A percentile compares a stretch with the other conserved stretches of the same genome.
phyloP scores from a whole-genome alignment of 2,329 filamentous ascomycete genomes.

The Trichoderma aggressivum region DNA sequence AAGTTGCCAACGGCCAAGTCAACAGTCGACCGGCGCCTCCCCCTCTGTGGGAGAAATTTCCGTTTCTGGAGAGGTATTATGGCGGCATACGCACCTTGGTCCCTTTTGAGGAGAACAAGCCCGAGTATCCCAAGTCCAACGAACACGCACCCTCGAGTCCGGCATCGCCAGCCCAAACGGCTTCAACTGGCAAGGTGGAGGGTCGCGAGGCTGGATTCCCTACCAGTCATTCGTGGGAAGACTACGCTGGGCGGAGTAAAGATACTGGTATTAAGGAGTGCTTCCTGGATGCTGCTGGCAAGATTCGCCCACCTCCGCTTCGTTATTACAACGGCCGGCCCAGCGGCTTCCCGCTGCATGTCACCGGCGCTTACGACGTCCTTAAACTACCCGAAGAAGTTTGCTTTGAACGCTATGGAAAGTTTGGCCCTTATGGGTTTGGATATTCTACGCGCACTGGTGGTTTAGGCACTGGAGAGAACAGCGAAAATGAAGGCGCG shows the following conservation, averaged over 20 bases:
- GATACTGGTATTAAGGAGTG: conserved; percentile 63
- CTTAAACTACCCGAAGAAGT: conserved; percentile 77
- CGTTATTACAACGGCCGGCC: conserved; percentile 76
- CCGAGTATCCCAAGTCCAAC: conserved; percentile 75
- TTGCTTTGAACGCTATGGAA: conserved; percentile 89
- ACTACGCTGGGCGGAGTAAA: conserved; percentile 38
- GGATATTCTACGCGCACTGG: conserved; percentile 78
- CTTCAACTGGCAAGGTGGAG: conserved; percentile 14
- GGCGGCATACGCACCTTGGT: conserved; percentile 77
- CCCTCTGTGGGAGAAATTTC: conserved; percentile 77
- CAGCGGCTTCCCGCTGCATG: conserved; percentile 77
- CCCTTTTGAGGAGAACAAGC: conserved; percentile 60
- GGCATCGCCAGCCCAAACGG: conserved; percentile 16
- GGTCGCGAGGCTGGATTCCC: conserved; percentile 24
- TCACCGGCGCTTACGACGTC: conserved; percentile 82
- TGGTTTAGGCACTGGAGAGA: conserved; percentile 79
- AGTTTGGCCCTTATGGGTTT: conserved; percentile 83
- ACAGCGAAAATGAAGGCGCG: conserved; percentile 78
- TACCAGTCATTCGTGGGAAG: conserved; percentile 35
- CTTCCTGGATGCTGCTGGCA: conserved; percentile 68
- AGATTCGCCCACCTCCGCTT: conserved; percentile 64
- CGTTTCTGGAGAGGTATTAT: conserved; percentile 84
- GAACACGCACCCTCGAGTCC: conserved; percentile 40
- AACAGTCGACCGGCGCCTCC: conserved; percentile 54
- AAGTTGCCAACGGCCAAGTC: conserved; percentile 52